Evolutionary conservation across 208 protist genomes (phyloP).

Genomic region (Trypanosoma lewisi): DNA sequence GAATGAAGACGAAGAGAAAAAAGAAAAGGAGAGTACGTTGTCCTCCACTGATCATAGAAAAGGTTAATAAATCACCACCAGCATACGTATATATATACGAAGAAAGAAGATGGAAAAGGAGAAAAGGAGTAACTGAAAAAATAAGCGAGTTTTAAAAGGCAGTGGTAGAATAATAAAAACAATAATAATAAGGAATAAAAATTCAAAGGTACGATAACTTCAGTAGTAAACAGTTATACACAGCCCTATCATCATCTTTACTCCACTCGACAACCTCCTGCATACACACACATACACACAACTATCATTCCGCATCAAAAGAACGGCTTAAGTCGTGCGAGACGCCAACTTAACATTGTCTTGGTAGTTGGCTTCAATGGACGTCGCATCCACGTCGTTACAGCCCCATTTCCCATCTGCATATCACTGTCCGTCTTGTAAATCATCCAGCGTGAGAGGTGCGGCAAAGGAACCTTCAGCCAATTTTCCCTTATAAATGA

Average conservation of each 20-base stretch:
- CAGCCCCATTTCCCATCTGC: constrained; percentile 72
- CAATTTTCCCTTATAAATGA: constrained; percentile 79
- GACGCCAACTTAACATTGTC: constrained; percentile 45
- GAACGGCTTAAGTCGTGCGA: constrained; percentile 66
- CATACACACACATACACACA: background rate
- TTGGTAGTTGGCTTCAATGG: constrained; percentile 51
- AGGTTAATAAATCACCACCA: background rate
- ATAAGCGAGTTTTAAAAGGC: background rate
- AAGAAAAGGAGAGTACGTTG: constrained; percentile 7
- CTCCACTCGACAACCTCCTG: background rate
- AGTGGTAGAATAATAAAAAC: no score
- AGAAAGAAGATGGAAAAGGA: background rate
- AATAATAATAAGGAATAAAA: no score
- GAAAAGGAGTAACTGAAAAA: background rate
- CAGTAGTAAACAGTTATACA: no score
- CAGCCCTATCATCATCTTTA: background rate
- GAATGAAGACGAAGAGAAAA: constrained; percentile 12
- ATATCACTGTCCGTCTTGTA: constrained; percentile 80
- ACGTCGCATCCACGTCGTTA: constrained; percentile 71
- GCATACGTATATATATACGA: constrained; percentile 17
- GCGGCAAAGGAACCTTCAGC: constrained; percentile 58
- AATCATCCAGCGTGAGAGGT: constrained; percentile 83
- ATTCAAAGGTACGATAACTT: no score
- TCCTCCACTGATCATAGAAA: no score
- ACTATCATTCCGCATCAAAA: constrained; percentile 33